Percentiles rank a stretch among this genome's conserved stretches.
These are phyloP conservation scores for Arthrobotrys megalospora DNA, from an alignment of 2,329 filamentous ascomycete genomes.

Conservation along the genomic window DNA sequence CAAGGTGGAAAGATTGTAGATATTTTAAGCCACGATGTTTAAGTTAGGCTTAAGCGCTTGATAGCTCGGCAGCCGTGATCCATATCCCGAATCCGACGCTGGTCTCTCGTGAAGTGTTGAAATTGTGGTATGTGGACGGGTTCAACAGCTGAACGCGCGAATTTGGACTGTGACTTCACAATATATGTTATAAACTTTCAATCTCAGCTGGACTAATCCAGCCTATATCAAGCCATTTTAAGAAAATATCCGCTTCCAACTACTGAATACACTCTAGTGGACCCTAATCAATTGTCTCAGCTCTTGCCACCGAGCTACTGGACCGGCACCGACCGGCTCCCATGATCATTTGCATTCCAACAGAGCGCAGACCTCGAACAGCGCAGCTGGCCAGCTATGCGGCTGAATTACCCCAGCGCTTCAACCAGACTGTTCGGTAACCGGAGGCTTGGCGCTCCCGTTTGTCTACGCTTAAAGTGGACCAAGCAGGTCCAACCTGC, in stretches of 20 bases:
- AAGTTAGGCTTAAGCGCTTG: no score
- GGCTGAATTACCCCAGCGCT: conserved; percentile 2
- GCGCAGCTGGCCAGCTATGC: not conserved
- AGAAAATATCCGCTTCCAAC: not conserved
- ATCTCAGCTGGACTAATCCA: not conserved
- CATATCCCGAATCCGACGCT: no score
- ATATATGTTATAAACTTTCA: not conserved
- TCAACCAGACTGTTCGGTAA: not conserved
- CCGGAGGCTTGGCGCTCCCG: not conserved
- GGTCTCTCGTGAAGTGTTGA: no score
- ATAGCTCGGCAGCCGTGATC: no score
- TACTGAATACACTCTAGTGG: not conserved
- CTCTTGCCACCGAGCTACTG: not conserved
- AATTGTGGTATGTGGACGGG: no score
- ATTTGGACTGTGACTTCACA: no score
- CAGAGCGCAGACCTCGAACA: not conserved
- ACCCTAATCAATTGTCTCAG: not conserved
- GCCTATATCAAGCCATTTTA: not conserved
- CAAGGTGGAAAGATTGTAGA: no score
- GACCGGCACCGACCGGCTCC: not conserved
- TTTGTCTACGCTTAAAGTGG: not conserved
- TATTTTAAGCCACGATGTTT: no score
- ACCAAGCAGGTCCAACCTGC: not conserved
- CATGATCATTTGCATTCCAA: not conserved
- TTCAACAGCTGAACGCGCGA: no score